phyloP scores from a whole-genome alignment of 352 stramenopile genomes.

The Pythium periplocum region DNA sequence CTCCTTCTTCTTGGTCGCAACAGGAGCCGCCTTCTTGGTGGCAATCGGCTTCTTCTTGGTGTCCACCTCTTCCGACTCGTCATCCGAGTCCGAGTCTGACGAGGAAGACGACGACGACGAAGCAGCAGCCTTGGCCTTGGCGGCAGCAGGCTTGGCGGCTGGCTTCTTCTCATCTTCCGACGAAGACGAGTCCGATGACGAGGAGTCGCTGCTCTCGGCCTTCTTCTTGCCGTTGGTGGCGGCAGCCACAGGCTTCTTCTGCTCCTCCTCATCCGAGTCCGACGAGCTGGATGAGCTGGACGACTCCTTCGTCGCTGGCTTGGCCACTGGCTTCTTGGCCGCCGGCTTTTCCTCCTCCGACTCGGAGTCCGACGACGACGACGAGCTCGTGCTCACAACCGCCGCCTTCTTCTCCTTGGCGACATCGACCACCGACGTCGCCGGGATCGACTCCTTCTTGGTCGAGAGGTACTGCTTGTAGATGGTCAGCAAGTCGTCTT shows the following conservation, averaged over 20 bases:
- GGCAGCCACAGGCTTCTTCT: slow-evolving; percentile 11
- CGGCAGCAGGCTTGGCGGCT: slow-evolving; percentile 10
- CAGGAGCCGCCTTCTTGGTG: slow-evolving; percentile 18
- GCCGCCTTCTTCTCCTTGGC: slow-evolving; percentile 42
- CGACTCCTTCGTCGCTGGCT: slow-evolving; percentile 14
- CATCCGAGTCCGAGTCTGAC: slow-evolving; percentile 13
- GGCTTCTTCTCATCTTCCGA: slow-evolving; percentile 33
- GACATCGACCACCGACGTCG: slow-evolving; percentile 45
- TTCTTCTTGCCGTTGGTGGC: slow-evolving; percentile 15
- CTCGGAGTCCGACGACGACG: slow-evolving; percentile 27
- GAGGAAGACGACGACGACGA: slow-evolving; percentile 29
- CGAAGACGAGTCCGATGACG: slow-evolving; percentile 22
- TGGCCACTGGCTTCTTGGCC: slow-evolving; percentile 14
- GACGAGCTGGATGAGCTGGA: slow-evolving; percentile 16
- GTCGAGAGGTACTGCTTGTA: slow-evolving; percentile 64
- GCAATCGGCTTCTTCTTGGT: slow-evolving; percentile 5
- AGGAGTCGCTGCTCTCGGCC: slow-evolving; percentile 12
- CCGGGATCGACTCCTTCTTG: slow-evolving; percentile 58
- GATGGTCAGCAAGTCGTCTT: slow-evolving; percentile 69
- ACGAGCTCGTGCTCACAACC: slow-evolving; percentile 26
- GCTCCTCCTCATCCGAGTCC: slow-evolving; percentile 25
- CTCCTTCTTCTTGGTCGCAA: slow-evolving; percentile 18
- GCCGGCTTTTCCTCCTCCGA: slow-evolving; percentile 9
- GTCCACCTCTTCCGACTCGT: slow-evolving; percentile 14
- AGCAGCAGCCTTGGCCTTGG: slow-evolving; percentile 15